Percentiles rank a stretch among this genome's conserved stretches.
These are phyloP conservation scores for Pseudopyrenochaeta lycopersici DNA, from an alignment of 2,329 filamentous ascomycete genomes.

Conservation along the genomic window DNA sequence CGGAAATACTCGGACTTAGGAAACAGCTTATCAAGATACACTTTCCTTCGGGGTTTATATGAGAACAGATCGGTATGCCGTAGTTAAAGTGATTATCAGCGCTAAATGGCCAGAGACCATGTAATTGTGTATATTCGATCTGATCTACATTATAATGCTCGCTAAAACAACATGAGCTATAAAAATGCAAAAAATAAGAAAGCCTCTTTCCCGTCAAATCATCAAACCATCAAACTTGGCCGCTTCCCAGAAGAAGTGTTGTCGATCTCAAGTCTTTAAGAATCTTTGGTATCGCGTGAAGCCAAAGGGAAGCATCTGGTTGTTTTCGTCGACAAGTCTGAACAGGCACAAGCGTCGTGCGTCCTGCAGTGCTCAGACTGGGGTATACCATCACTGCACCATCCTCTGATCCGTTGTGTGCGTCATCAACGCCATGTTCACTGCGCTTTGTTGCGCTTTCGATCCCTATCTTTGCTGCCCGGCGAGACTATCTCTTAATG, in stretches of 20 bases:
- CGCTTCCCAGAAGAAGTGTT: too few relatives aligned
- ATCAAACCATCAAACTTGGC: too few relatives aligned
- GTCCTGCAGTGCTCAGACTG: too few relatives aligned
- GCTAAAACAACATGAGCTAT: neutral
- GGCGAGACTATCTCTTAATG: slow-evolving; percentile 25
- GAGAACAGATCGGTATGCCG: neutral
- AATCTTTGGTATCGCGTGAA: too few relatives aligned
- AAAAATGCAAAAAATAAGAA: neutral
- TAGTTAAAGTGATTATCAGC: neutral
- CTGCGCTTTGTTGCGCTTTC: neutral
- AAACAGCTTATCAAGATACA: neutral
- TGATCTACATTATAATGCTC: neutral
- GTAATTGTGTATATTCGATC: neutral
- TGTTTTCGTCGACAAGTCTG: too few relatives aligned
- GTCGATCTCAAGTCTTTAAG: neutral
- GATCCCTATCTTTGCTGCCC: neutral
- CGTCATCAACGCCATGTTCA: neutral
- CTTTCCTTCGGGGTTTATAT: neutral
- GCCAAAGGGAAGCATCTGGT: too few relatives aligned
- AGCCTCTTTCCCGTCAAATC: too few relatives aligned
- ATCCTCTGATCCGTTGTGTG: neutral
- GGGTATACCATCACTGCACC: too few relatives aligned
- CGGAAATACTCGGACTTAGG: neutral
- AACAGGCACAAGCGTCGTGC: too few relatives aligned
- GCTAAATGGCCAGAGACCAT: neutral